Percentiles rank a stretch among this genome's conserved stretches.
phyloP scores from a whole-genome alignment of 2,329 filamentous ascomycete species.

The Ophiostoma quercus region DNA sequence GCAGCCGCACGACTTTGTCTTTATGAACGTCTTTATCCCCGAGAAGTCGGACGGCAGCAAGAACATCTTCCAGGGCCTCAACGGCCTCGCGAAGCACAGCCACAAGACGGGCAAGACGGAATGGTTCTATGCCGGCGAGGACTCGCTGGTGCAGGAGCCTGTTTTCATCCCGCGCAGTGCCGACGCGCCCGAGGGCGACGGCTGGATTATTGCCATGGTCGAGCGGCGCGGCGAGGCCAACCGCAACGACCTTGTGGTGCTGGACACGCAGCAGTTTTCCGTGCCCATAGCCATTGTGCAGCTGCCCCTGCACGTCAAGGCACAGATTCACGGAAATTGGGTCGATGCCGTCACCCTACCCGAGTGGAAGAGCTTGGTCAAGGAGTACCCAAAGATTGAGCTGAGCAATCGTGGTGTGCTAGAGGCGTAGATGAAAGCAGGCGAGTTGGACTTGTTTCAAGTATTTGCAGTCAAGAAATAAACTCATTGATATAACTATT shows the following conservation, averaged over 20 bases:
- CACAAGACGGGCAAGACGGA: conserved; percentile 29
- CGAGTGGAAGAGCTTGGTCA: neutral
- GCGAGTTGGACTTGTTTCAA: no score
- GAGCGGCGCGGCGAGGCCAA: conserved; percentile 29
- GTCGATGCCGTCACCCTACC: conserved; percentile 23
- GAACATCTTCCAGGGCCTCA: conserved; percentile 26
- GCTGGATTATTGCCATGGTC: conserved; percentile 39
- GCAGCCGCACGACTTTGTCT: conserved; percentile 29
- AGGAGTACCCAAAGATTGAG: neutral
- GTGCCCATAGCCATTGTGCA: conserved; percentile 26
- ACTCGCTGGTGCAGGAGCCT: conserved; percentile 40
- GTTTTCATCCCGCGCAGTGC: conserved; percentile 39
- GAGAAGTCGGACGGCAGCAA: neutral
- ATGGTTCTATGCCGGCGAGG: conserved; percentile 35
- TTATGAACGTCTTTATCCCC: conserved; percentile 30
- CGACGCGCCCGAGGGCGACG: conserved; percentile 38
- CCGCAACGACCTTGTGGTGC: conserved; percentile 29
- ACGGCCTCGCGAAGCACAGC: conserved; percentile 35
- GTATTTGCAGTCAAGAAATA: no score
- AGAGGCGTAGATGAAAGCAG: neutral
- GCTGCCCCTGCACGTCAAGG: conserved; percentile 27
- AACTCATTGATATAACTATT: no score
- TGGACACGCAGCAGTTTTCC: conserved; percentile 28
- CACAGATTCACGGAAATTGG: conserved; percentile 31
- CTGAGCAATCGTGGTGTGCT: neutral